Percentiles rank a stretch among this genome's conserved stretches.
Evolutionary conservation across 208 protist species (phyloP).

Genomic region (Lotmaria passim): DNA sequence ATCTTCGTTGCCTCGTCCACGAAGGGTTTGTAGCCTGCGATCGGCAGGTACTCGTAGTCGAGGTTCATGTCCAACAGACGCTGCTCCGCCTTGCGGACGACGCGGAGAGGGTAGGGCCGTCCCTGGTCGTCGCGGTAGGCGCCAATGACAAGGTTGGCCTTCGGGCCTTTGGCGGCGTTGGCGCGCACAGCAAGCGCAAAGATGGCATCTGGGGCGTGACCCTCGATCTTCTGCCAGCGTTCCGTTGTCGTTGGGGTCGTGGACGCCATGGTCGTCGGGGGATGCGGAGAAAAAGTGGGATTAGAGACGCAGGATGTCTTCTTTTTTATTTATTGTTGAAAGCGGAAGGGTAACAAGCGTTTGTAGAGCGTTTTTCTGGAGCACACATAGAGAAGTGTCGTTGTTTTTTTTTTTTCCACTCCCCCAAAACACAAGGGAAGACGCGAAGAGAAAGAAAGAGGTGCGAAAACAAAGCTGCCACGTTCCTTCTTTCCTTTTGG

Average conservation of each 20-base stretch:
- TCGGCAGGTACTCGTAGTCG: slow-evolving; percentile 98
- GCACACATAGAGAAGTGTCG: no score
- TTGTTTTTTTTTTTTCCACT: slow-evolving; percentile 20
- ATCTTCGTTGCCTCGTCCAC: slow-evolving; percentile 36
- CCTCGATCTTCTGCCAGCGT: slow-evolving; percentile 36
- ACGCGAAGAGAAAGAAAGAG: no score
- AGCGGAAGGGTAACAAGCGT: neutral
- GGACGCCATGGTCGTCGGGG: neutral
- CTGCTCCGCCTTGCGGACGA: slow-evolving; percentile 91
- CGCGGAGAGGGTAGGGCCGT: slow-evolving; percentile 92
- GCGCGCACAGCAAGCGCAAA: slow-evolving; percentile 50
- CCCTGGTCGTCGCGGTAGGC: slow-evolving; percentile 97
- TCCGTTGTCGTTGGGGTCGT: slow-evolving; percentile 17
- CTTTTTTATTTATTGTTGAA: neutral
- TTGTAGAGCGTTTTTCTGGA: neutral
- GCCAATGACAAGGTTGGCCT: slow-evolving; percentile 98
- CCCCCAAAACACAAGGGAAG: no score
- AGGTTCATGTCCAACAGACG: slow-evolving; percentile 64
- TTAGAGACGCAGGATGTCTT: neutral
- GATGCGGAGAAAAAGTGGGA: neutral
- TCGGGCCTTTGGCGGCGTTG: slow-evolving; percentile 62
- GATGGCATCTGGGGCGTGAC: slow-evolving; percentile 55
- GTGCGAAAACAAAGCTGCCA: no score
- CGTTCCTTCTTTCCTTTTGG: no score
- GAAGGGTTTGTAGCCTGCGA: slow-evolving; percentile 91